Evolutionary conservation across 176 grass and related monocot genomes (phyloP), one percentile per base, ranked within the genome.

Genomic region (Oryza coarctata): DNA sequence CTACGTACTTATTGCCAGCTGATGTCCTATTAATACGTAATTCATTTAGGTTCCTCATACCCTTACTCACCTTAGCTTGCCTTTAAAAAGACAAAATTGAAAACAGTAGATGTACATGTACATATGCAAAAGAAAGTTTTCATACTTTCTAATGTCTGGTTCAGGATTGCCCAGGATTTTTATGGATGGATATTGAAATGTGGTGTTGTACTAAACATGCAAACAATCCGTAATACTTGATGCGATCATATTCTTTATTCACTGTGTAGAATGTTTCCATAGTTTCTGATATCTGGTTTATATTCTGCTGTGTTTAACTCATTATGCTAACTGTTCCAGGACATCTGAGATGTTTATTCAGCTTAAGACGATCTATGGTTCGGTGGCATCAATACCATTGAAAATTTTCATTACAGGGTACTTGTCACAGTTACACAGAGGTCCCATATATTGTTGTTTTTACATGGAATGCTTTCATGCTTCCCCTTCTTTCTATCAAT

Each of bases 381-480:
- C 92, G 9, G 69, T 91, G 36, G 39, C 78, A 85, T 81, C 87
- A 26, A 71, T 91, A 89, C 87, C 89, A 35, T 79, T 80, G 81
- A 86, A 80, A 87, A 18, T 91, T 78, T 89, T 91, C 81, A 47
- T 94, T 72, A 83, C 84, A 80, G 89, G 92, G 92, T 94, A 94
- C 18, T 4, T 68, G 29, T 65, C 32, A 27, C 26, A 31, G 29
- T 65, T 39, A 22, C 26, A 31, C 29, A 64, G 0, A 84, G 49
- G 1, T 74, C 14, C 78, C n/a, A 26, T 44, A 40, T 50, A 3
- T 65, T 76, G 25, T 50, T 82, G 18, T 6, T 64, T 74, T 58
- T 87, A 36, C 9, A 49, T 75, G 33, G 29, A 23, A 1, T 30
- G 34, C 0, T 30, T 65, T 6, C 34, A 55, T 22, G 20, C 50